Evolutionary conservation across 371 early-diverging fungal genomes (phyloP), one percentile per base, ranked within the genome.

Genomic region (Vairimorpha apis): DNA sequence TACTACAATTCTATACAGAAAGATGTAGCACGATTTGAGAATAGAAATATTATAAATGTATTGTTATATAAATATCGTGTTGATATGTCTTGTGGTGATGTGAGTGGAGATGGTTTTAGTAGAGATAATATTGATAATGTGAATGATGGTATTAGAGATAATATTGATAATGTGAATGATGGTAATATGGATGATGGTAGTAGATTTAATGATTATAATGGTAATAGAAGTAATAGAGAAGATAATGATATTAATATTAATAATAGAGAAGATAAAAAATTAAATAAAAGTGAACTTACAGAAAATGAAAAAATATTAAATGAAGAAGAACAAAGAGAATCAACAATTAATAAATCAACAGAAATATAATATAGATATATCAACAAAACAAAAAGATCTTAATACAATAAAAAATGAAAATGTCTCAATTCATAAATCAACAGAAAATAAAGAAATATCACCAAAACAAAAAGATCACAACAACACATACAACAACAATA

Each of bases 381-480:
- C 38, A 56, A 43, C 23, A 56, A 27, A 68, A 68, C 18, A 33
- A 21, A 14, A 45, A 56, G 7, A 56, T 68, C 35, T n/a, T 68
- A 68, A 44, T 68, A 68, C 14, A 68, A 68, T 58, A 38, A 55
- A 14, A 16, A 56, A 23, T 55, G 53, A 30, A 71, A 55, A 38
- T 64, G 64, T 41, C 55, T 45, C 25, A 27, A 59, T 38, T 43
- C 44, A 44, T 44, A 58, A 32, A 41, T 25, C 27, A 41, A 45
- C 5, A 69, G 76, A 51, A 30, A 70, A 33, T 49, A 37, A 8
- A 49, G 69, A 16, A 65, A 65, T 60, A 45, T 47, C 0, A 75
- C 70, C 47, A 30, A 70, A 10, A 13, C 64, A 63, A 30, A 71
- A 55, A 38, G 72, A 71, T 41, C 55, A 59, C 25, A 27, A 59